phyloP scores from a whole-genome alignment of 2,329 filamentous ascomycete genomes.

The Ascochyta rabiei region DNA sequence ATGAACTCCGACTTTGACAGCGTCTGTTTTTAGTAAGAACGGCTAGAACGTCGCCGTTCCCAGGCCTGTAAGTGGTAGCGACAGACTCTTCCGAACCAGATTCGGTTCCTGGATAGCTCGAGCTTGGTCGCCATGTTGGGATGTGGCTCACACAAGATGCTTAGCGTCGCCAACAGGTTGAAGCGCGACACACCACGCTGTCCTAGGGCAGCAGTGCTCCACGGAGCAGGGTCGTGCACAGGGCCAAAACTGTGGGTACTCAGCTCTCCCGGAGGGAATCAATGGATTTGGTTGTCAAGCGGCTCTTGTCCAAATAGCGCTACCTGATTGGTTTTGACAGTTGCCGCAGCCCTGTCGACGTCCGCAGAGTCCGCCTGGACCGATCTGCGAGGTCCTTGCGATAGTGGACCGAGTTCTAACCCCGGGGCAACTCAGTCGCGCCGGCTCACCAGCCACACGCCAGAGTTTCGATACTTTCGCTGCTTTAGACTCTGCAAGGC shows the following conservation, averaged over 20 bases:
- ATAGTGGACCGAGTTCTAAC: conserved; percentile 5
- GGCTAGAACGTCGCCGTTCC: conserved; percentile 14
- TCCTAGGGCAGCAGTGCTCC: conserved; percentile 5
- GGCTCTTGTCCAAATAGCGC: neutral
- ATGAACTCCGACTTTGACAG: conserved; percentile 11
- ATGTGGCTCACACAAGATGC: conserved; percentile 6
- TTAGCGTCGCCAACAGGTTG: conserved; percentile 17
- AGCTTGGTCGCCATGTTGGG: conserved; percentile 12
- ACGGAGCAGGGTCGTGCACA: conserved; percentile 2
- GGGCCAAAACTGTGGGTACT: conserved; percentile 10
- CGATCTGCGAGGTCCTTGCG: neutral
- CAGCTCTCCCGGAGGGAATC: conserved; percentile 1
- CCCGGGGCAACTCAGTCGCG: conserved; percentile 8
- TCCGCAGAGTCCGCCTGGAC: neutral
- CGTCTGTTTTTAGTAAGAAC: conserved; percentile 16
- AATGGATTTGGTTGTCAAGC: conserved; percentile 5
- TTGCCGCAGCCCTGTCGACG: conserved; percentile 6
- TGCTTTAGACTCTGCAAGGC: conserved; percentile 9
- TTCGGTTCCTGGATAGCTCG: conserved; percentile 3
- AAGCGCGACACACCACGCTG: conserved; percentile 7
- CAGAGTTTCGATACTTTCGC: conserved; percentile 1
- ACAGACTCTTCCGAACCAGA: conserved; percentile 13
- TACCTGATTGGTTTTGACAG: neutral
- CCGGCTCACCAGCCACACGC: conserved; percentile 13
- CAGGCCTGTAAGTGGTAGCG: conserved; percentile 13